Percentiles rank a stretch among this genome's conserved stretches.
Conservation (phyloP, 768 basidiomycete genomes). For the Boletus barrowsii region DNA sequence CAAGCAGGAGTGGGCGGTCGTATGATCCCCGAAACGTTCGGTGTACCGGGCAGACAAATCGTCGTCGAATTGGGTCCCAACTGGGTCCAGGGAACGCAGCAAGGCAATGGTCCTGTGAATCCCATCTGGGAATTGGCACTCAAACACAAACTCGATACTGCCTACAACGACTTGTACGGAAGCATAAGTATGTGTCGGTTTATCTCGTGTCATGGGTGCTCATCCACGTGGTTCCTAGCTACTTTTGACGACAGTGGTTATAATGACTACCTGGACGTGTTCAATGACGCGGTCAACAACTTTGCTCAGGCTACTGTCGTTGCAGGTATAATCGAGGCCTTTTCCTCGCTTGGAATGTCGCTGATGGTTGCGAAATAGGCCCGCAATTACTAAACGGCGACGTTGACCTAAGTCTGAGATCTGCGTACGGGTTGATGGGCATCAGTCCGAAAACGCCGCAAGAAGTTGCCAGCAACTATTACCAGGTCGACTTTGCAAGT, state of each 20-base stretch:
- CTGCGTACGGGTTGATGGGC: conserved; percentile 52
- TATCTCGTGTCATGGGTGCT: not conserved
- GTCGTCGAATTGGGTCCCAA: conserved; percentile 59
- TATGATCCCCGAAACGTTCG: conserved; percentile 48
- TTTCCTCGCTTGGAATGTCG: conserved; percentile 45
- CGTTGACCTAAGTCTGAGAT: conserved; percentile 52
- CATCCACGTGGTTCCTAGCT: conserved; percentile 29
- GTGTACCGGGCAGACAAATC: conserved; percentile 32
- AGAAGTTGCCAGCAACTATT: conserved; percentile 57
- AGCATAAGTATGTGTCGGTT: conserved; percentile 39
- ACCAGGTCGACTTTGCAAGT: conserved; percentile 39
- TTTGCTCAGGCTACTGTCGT: conserved; percentile 40
- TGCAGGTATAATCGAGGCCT: conserved; percentile 37
- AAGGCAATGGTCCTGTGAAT: conserved; percentile 49
- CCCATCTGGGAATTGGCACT: conserved; percentile 57
- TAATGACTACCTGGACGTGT: conserved; percentile 44
- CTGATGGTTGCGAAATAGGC: conserved; percentile 5
- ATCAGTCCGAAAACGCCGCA: conserved; percentile 43
- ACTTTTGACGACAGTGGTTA: conserved; percentile 53
- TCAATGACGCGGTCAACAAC: conserved; percentile 39
- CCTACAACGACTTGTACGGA: conserved; percentile 42
- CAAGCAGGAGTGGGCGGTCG: conserved; percentile 60
- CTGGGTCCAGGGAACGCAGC: conserved; percentile 58
- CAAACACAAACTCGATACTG: conserved; percentile 50
- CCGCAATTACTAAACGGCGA: conserved; percentile 18